phyloP scores from a whole-genome alignment of 1,139 yeast species.

The Saccharomyces uvarum region DNA sequence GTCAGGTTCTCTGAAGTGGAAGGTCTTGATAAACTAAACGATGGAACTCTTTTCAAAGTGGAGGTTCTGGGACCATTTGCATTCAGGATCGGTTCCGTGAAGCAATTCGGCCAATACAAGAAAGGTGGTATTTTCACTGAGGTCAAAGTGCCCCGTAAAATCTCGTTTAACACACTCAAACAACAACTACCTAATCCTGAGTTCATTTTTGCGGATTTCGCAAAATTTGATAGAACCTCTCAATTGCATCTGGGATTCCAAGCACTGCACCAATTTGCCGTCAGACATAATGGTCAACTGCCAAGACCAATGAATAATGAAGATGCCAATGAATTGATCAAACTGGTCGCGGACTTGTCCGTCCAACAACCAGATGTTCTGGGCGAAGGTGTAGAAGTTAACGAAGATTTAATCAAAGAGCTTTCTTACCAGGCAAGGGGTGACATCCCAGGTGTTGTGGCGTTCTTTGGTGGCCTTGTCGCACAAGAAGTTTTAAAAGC shows the following conservation, averaged over 20 bases:
- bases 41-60: conserved; percentile 63
- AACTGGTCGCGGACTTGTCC: conserved; percentile 54
- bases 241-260: conserved; percentile 89
- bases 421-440: conserved; percentile 83
- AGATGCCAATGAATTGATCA: conserved; percentile 64
- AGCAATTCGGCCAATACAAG: conserved; percentile 55
- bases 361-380: conserved; percentile 51
- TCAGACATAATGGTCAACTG: conserved; percentile 50
- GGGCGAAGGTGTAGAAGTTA: conserved; percentile 46
- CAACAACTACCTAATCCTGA: conserved; percentile 74
- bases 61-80: conserved; percentile 92
- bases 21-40: conserved; percentile 58
- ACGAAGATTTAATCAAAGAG: conserved; percentile 61
- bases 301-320: conserved; percentile 73
- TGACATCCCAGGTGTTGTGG: conserved; percentile 83
- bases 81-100: conserved; percentile 53
- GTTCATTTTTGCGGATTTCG: conserved; percentile 73
- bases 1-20: conserved; percentile 84
- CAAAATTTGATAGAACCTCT: conserved; percentile 85
- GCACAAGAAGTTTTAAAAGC: conserved; percentile 97
- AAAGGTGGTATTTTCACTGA: conserved; percentile 90
- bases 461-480: conserved; percentile 86
- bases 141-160: conserved; percentile 70
- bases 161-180: conserved; percentile 56
- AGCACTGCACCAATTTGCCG: conserved; percentile 71